Conservation (phyloP, 306 rosid species). For the Gillenia trifoliata region DNA sequence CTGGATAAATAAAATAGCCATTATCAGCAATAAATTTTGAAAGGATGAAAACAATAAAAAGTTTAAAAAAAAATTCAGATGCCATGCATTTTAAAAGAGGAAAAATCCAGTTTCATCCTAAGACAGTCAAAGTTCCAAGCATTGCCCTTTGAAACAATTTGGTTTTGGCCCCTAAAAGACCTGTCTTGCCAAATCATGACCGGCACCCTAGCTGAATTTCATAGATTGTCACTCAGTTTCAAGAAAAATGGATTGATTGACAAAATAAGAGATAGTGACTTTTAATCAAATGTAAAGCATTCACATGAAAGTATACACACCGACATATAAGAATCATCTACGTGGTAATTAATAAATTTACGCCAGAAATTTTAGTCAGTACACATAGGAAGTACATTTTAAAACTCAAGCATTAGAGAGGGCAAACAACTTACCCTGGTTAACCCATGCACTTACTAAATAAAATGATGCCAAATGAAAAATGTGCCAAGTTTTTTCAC, state of each 20-base stretch:
- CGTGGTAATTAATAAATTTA: neutral
- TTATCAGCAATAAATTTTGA: conserved; percentile 5
- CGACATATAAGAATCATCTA: neutral
- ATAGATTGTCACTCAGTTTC: neutral
- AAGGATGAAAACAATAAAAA: conserved; percentile 4
- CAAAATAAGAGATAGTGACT: neutral
- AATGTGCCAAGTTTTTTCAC: neutral
- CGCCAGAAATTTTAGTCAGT: neutral
- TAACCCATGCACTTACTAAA: neutral
- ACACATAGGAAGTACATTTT: neutral
- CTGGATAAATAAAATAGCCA: conserved; percentile 49
- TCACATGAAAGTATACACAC: neutral
- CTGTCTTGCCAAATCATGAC: neutral
- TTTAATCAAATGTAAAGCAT: neutral
- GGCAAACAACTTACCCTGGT: neutral
- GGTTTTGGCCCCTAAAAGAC: neutral
- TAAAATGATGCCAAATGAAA: neutral
- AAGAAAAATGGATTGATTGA: neutral
- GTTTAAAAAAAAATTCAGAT: neutral
- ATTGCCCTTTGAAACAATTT: neutral
- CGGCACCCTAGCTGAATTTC: neutral
- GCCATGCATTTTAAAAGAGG: neutral
- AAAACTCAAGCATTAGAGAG: neutral
- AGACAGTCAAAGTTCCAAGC: neutral
- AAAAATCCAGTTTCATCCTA: neutral